Conservation (phyloP, 306 rosid genomes). For the Neltuma alba region DNA sequence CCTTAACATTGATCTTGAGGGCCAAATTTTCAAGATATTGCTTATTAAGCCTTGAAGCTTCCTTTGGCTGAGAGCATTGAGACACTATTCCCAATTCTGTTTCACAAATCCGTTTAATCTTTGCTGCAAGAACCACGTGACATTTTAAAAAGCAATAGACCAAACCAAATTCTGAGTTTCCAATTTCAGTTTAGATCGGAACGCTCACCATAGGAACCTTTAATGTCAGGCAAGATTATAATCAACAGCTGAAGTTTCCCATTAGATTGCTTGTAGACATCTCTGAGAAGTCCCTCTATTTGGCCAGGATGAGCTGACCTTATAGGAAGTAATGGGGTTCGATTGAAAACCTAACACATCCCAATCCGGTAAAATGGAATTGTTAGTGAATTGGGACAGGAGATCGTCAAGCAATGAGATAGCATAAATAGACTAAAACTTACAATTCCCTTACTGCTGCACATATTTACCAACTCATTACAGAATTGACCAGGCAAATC, state of each 20-base stretch:
- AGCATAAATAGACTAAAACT: neutral
- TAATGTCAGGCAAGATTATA: conserved; percentile 67
- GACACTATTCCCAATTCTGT: conserved; percentile 84
- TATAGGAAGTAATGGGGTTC: neutral
- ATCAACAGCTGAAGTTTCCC: conserved; percentile 59
- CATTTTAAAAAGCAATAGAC: neutral
- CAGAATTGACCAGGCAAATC: conserved; percentile 40
- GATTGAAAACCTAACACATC: conserved; percentile 46
- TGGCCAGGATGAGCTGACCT: neutral
- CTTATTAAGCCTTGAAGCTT: conserved; percentile 29
- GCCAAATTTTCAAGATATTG: conserved; percentile 83
- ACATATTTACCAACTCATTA: conserved; percentile 45
- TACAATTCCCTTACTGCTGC: conserved; percentile 79
- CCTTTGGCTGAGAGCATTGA: conserved; percentile 69
- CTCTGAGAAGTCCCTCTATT: conserved; percentile 46
- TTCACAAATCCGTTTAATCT: conserved; percentile 75
- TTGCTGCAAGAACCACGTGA: conserved; percentile 42
- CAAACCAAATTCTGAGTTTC: neutral
- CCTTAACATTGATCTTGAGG: conserved; percentile 88
- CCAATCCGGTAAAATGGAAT: neutral
- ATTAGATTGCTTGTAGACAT: conserved; percentile 39
- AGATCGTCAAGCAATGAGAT: neutral
- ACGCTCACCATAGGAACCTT: conserved; percentile 68
- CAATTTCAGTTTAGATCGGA: neutral
- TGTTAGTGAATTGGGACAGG: neutral